phyloP scores from a whole-genome alignment of 2,329 filamentous ascomycete genomes.

The Alternaria atra region DNA sequence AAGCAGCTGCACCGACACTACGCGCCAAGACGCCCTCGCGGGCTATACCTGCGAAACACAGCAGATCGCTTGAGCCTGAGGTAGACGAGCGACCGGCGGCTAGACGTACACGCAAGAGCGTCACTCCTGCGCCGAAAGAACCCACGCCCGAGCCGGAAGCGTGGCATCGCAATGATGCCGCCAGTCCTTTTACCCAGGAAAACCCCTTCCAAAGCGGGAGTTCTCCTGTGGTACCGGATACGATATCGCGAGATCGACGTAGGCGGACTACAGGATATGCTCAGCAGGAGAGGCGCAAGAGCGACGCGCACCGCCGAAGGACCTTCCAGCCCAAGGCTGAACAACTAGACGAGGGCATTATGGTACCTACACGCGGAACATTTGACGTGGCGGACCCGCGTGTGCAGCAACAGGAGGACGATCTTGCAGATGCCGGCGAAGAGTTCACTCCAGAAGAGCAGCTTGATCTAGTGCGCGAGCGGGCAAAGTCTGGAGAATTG shows the following conservation, averaged over 20 bases:
- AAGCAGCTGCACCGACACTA: slow-evolving; percentile 29
- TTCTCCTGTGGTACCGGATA: slow-evolving; percentile 63
- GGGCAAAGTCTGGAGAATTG: slow-evolving; percentile 64
- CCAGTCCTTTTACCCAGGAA: slow-evolving; percentile 81
- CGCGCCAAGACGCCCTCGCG: slow-evolving; percentile 48
- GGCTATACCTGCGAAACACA: slow-evolving; percentile 56
- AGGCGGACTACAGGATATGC: slow-evolving; percentile 61
- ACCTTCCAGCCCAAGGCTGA: slow-evolving; percentile 54
- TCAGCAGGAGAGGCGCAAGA: slow-evolving; percentile 54
- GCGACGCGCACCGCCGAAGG: slow-evolving; percentile 53
- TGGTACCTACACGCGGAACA: slow-evolving; percentile 64
- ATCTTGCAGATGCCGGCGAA: slow-evolving; percentile 74
- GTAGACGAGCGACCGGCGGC: slow-evolving; percentile 44
- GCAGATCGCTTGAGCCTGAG: slow-evolving; percentile 50
- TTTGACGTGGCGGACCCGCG: slow-evolving; percentile 66
- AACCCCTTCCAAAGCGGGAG: slow-evolving; percentile 94
- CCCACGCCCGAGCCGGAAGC: slow-evolving; percentile 61
- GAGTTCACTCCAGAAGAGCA: slow-evolving; percentile 93
- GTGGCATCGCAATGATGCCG: slow-evolving; percentile 54
- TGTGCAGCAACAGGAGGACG: slow-evolving; percentile 50
- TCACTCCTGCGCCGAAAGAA: slow-evolving; percentile 54
- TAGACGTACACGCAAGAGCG: slow-evolving; percentile 51
- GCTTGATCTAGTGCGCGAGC: slow-evolving; percentile 77
- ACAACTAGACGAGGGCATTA: slow-evolving; percentile 62
- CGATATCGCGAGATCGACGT: slow-evolving; percentile 56